A percentile compares a stretch with the other conserved stretches of the same genome.
Evolutionary conservation across 306 rosid species (phyloP).

Genomic region (Quercus robur): DNA sequence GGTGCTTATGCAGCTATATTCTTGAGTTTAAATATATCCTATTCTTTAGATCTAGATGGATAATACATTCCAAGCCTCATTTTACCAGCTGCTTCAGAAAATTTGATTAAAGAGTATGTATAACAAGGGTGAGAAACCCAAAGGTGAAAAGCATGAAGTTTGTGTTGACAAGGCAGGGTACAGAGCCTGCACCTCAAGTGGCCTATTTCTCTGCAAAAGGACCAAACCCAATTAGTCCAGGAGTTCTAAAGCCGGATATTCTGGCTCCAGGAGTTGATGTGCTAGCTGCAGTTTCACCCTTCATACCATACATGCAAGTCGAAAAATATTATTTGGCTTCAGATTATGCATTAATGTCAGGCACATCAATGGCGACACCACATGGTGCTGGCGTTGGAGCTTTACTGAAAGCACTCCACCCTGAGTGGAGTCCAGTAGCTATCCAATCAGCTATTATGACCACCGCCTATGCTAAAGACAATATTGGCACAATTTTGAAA

Average conservation of each 20-base stretch:
- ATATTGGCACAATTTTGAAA: too few species aligned
- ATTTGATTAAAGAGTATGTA: background rate
- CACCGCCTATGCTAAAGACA: too few species aligned
- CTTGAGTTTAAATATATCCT: background rate
- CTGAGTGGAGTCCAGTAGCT: too few species aligned
- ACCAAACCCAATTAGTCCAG: background rate
- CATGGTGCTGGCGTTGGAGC: too few species aligned
- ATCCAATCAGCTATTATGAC: too few species aligned
- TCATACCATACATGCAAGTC: background rate
- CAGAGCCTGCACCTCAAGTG: conserved; percentile 5
- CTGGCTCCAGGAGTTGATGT: background rate
- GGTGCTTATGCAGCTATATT: conserved; percentile 8
- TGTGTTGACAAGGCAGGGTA: background rate
- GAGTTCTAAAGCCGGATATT: conserved; percentile 10
- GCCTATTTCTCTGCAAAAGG: conserved; percentile 10
- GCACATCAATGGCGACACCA: too few species aligned
- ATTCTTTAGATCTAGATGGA: background rate
- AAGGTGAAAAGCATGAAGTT: background rate
- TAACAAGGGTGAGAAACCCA: background rate
- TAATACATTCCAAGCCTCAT: background rate
- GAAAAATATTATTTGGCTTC: background rate
- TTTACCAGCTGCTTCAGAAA: background rate
- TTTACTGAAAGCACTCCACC: too few species aligned
- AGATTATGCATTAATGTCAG: background rate
- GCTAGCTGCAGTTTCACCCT: background rate